phyloP scores from a whole-genome alignment of 225 moss, liverwort and hornwort species.

The Physcomitrellopsis africana region DNA sequence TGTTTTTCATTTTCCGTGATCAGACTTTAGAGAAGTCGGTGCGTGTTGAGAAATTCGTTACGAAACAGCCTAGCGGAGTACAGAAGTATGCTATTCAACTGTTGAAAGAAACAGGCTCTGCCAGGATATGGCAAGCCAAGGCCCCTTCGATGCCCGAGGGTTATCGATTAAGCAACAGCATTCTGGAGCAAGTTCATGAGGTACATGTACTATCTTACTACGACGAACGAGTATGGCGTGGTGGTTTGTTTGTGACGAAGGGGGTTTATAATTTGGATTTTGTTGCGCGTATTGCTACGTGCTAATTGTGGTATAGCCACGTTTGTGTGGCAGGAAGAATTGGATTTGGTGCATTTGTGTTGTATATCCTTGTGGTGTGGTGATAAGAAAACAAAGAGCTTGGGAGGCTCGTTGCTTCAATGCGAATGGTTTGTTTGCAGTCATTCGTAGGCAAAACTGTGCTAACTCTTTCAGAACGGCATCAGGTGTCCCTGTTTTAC shows the following conservation, averaged over 20 bases:
- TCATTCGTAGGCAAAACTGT: background rate
- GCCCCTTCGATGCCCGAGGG: conserved; percentile 72
- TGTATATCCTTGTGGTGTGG: background rate
- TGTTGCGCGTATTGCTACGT: background rate
- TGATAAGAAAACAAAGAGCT: background rate
- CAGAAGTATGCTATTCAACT: conserved; percentile 58
- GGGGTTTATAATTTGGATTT: background rate
- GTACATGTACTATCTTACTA: background rate
- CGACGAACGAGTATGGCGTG: background rate
- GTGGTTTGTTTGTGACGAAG: background rate
- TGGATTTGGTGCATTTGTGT: background rate
- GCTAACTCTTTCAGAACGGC: conserved; percentile 3
- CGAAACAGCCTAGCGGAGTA: conserved; percentile 22
- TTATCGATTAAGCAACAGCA: conserved; percentile 58
- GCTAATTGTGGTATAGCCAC: background rate
- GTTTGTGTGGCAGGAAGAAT: background rate
- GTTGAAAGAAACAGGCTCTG: conserved; percentile 45
- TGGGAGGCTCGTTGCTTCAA: background rate
- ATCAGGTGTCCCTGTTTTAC: conserved; percentile 68
- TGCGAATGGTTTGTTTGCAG: background rate
- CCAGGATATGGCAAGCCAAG: conserved; percentile 53
- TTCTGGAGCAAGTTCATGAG: conserved; percentile 22
- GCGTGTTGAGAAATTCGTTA: conserved; percentile 13
- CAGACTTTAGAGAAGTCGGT: conserved; percentile 33
- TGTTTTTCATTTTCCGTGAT: background rate